Evolutionary conservation across 768 basidiomycete species (phyloP).

Genomic region (Tylopilus subfusipes): DNA sequence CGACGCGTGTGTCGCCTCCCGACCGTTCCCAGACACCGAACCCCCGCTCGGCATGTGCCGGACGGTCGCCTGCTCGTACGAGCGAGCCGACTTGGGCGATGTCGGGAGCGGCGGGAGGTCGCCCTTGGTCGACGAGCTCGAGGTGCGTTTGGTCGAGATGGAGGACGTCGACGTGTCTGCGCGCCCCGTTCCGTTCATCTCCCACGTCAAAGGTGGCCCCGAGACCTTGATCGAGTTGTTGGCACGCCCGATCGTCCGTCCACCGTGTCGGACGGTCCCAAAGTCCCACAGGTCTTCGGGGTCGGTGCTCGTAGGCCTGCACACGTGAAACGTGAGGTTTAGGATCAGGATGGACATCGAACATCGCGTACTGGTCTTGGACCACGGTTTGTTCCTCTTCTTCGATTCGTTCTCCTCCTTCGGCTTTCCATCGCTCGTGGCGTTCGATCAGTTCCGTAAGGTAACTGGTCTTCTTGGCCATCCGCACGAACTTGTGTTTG

Average conservation of each 20-base stretch:
- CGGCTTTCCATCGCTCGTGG: slow-evolving; percentile 88
- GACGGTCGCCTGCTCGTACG: slow-evolving; percentile 64
- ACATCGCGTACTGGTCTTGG: slow-evolving; percentile 57
- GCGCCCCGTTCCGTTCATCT: slow-evolving; percentile 58
- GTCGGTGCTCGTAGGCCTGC: slow-evolving; percentile 55
- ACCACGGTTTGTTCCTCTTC: slow-evolving; percentile 63
- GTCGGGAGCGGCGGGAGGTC: slow-evolving; percentile 61
- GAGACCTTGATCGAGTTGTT: slow-evolving; percentile 52
- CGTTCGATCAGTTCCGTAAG: slow-evolving; percentile 94
- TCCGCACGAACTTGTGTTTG: slow-evolving; percentile 93
- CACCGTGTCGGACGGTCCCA: slow-evolving; percentile 84
- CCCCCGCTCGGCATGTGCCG: slow-evolving; percentile 47
- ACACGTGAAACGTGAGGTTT: background rate
- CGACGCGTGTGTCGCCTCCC: slow-evolving; percentile 38
- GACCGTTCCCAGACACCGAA: slow-evolving; percentile 17
- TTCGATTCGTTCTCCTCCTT: slow-evolving; percentile 74
- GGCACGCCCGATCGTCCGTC: slow-evolving; percentile 67
- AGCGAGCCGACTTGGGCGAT: slow-evolving; percentile 34
- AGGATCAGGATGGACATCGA: background rate
- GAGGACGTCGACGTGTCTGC: slow-evolving; percentile 38
- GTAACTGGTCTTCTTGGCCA: slow-evolving; percentile 93
- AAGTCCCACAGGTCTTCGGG: slow-evolving; percentile 95
- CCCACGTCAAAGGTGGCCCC: slow-evolving; percentile 76
- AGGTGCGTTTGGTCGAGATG: slow-evolving; percentile 26
- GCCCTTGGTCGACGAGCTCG: slow-evolving; percentile 49